Conservation (phyloP, 176 grass and related monocot genomes). For the Aegilops umbellulata region DNA sequence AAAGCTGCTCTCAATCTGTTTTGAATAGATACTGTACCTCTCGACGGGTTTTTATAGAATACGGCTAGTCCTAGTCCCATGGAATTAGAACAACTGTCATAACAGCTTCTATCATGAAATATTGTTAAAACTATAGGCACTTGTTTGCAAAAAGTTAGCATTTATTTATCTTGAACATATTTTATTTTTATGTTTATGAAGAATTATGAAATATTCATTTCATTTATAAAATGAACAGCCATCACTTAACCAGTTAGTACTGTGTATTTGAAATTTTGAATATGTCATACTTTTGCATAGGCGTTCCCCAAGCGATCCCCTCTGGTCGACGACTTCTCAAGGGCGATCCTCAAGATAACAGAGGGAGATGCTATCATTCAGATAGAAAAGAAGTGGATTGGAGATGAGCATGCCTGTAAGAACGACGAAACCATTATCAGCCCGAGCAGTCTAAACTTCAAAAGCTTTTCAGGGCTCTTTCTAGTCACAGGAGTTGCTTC, state of each 20-base stretch:
- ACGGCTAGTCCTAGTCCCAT: too few relatives aligned
- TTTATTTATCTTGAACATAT: too few relatives aligned
- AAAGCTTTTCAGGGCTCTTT: conserved; percentile 45
- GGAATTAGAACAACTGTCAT: too few relatives aligned
- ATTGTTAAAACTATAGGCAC: neutral
- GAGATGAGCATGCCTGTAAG: conserved; percentile 15
- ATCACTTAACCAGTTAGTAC: neutral
- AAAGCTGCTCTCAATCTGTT: neutral
- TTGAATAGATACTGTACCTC: too few relatives aligned
- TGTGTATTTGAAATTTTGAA: neutral
- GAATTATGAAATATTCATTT: too few relatives aligned
- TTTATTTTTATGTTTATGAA: too few relatives aligned
- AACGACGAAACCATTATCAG: conserved; percentile 3
- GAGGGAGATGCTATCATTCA: conserved; percentile 37
- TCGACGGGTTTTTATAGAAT: too few relatives aligned
- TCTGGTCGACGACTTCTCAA: conserved; percentile 43
- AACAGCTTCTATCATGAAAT: neutral
- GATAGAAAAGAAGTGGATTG: conserved; percentile 50
- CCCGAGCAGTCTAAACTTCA: conserved; percentile 31
- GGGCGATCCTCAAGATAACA: conserved; percentile 56
- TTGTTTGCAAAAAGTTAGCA: neutral
- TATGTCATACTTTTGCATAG: conserved; percentile 1
- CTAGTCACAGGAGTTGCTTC: conserved; percentile 38
- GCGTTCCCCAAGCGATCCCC: conserved; percentile 37
- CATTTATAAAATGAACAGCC: too few relatives aligned